Evolutionary conservation across 1,139 yeast genomes (phyloP), one percentile per base, ranked within the genome.

Genomic region (Zygosaccharomyces pseudobailii): DNA sequence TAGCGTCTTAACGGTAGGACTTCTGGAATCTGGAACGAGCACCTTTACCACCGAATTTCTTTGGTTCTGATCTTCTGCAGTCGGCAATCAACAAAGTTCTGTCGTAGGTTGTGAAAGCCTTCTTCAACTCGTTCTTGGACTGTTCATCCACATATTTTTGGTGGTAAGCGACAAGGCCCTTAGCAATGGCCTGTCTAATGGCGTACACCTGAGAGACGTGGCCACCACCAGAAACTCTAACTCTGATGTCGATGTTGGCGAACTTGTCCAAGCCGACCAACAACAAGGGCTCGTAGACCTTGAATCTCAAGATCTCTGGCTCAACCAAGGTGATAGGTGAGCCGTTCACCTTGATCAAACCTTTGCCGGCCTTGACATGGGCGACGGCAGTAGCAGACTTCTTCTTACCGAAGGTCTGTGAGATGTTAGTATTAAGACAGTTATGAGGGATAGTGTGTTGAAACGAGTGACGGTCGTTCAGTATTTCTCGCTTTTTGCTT

Each of bases 41-140:
- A 88, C 98, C 98, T 79, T 95, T 96, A 84, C 98, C 98, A 84
- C 98, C 98, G 82, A 90, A 92, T 84, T 92, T 92, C 97, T 92
- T 92, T 85, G 99, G 99, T 83, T 92, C 99, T 85, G 90, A 85
- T 85, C 95, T 92, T 87, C 98, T 89, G 71, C 97, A 82, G 78
- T 92, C 99, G 69, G 99, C 98, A 76, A 92, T 94, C 78, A 92
- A 87, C 76, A 92, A 85, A 75, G 98, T 89, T 82, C 96, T 90
- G 92, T 92, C 98, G 85, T 90, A 94, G 71, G 96, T 75, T 63
- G 94, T 82, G 78, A 89, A 88, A 70, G 95, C 84, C 83, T 89
- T 90, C 95, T 94, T 92, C 76, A 92, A 85, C 81, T 92, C 98
- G 81, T 90, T 90, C 87, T 92, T 94, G 68, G 96, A 86, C 76